phyloP scores from a whole-genome alignment of 768 basidiomycete species.

The Multifurca ochricompacta region DNA sequence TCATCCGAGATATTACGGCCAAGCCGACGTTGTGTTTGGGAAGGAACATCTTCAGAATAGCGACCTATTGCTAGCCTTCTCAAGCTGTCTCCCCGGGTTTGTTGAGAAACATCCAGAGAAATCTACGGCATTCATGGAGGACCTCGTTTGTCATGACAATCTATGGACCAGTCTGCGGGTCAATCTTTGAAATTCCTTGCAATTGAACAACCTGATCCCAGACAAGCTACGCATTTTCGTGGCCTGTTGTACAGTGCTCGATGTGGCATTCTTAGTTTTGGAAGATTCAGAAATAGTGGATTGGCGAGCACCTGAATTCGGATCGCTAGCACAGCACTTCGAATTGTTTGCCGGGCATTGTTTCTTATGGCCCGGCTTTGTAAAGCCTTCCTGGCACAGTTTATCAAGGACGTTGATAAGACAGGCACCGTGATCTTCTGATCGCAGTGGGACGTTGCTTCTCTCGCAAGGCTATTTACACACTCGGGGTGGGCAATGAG shows the following conservation, averaged over 20 bases:
- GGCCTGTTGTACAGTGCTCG: not conserved
- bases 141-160: not conserved
- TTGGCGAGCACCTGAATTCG: not conserved
- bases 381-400: not conserved
- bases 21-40: not conserved
- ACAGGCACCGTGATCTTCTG: not conserved
- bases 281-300: not conserved
- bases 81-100: not conserved
- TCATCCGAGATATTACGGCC: not conserved
- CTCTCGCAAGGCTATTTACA: not conserved
- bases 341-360: not conserved
- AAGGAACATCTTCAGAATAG: not conserved
- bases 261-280: not conserved
- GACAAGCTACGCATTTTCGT: not conserved
- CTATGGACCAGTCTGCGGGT: not conserved
- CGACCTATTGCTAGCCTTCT: not conserved
- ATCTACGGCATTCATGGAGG: not conserved
- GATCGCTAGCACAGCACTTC: not conserved
- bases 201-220: not conserved
- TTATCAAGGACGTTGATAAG: not conserved
- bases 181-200: not conserved
- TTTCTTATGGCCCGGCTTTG: not conserved
- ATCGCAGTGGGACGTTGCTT: not conserved
- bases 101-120: not conserved
- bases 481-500: not conserved